Conservation (phyloP, 345 rosid species). For the Toxicodendron radicans region DNA sequence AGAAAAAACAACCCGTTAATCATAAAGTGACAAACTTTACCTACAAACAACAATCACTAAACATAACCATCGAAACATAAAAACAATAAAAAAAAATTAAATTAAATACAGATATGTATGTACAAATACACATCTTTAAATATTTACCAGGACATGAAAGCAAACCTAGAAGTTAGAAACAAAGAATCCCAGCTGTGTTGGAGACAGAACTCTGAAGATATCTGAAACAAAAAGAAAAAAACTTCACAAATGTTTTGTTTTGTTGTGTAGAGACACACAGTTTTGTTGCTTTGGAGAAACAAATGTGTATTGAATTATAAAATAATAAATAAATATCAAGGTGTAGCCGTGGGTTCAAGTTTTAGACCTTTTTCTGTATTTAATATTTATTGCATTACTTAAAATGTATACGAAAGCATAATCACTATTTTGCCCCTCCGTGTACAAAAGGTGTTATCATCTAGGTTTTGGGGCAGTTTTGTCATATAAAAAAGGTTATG, state of each 20-base stretch:
- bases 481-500: neutral
- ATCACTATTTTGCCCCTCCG: neutral
- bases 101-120: neutral
- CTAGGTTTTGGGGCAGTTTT: neutral
- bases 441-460: neutral
- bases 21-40: conserved; percentile 3
- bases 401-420: neutral
- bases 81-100: neutral
- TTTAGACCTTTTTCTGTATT: neutral
- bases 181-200: conserved; percentile 18
- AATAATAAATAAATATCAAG: neutral
- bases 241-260: neutral
- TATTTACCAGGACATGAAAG: neutral
- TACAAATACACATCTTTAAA: neutral
- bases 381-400: neutral
- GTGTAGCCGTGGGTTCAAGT: conserved; percentile 15
- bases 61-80: too few species aligned
- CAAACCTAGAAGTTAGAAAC: conserved; percentile 9
- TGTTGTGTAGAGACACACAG: conserved; percentile 1
- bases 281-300: conserved; percentile 16
- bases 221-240: neutral
- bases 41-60: conserved; percentile 15
- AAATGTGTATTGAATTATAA: neutral
- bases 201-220: conserved; percentile 10
- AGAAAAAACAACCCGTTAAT: conserved; percentile 8